Evolutionary conservation across 2,329 filamentous ascomycete species (phyloP), one percentile per base, ranked within the genome.

Genomic region (Thermomyces lanuginosus): DNA sequence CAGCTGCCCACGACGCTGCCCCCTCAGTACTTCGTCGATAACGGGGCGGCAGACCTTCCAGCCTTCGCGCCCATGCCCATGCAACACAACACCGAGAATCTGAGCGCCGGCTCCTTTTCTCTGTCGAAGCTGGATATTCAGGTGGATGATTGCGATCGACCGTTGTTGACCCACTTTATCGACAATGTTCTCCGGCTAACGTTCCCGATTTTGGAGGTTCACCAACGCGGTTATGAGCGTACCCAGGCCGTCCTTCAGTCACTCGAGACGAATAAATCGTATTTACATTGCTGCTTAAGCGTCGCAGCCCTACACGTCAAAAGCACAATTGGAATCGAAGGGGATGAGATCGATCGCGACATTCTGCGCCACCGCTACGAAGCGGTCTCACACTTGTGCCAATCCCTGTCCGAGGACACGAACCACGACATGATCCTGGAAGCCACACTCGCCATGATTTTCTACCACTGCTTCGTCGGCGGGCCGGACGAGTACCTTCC

Each of bases 231-330:
- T 20, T 79, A 76, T 1, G 73, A 82, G 19, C 71, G 76, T 34
- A 74, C 79, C 2, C 77, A 89, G 42, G 69, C 92, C 34, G 76
- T 95, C 39, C 68, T 95, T 9, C 82, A 80, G 4, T 80, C 86
- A 5, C 65, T 98, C 17, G 80, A 91, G 49, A 78, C 69, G 41
- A 98, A 95, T 67, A 84, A 80, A 53, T 77, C 75, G 39, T 98
- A 93, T 53, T 66, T 93, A 16, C 84, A 95, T 62, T 93, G 84
- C 61, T 95, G 86, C 56, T 63, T 98, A 35, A 91, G 82, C 61
- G 82, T 91, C 33, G 74, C 89, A 6, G 86, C 84, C 2, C 80
- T 91, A 47, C 89, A 98, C 56, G 72, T 80, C 56, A 93, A 93
- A 63, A 72, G 76, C 2, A 78, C 76, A 0, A 66, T 73, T 46